Percentiles rank a stretch among this genome's conserved stretches.
Evolutionary conservation across 2,329 filamentous ascomycete species (phyloP).

Genomic region (Gnomoniopsis smithogilvyi): DNA sequence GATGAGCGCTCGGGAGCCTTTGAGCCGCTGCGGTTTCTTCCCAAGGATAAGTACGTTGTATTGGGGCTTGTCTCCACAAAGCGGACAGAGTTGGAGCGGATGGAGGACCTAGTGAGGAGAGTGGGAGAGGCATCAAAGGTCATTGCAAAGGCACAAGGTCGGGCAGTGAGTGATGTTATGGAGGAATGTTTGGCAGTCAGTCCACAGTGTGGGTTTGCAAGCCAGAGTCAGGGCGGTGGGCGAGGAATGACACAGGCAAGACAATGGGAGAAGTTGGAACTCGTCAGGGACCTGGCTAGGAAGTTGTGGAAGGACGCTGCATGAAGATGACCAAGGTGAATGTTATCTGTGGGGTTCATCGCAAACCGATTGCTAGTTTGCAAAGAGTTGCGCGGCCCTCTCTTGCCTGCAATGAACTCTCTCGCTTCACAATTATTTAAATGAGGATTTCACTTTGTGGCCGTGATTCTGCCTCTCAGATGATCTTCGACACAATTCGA

Average conservation of each 20-base stretch:
- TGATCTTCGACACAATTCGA: too few relatives aligned
- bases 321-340: not conserved
- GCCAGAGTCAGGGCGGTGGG: constrained; percentile 20
- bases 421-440: too few relatives aligned
- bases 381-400: too few relatives aligned
- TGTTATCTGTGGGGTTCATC: too few relatives aligned
- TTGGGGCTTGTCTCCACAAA: constrained; percentile 48
- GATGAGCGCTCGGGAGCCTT: constrained; percentile 45
- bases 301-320: not conserved
- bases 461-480: too few relatives aligned
- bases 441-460: too few relatives aligned
- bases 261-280: not conserved
- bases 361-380: too few relatives aligned
- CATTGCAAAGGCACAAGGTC: constrained; percentile 53
- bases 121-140: constrained; percentile 48
- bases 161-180: constrained; percentile 51
- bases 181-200: constrained; percentile 52
- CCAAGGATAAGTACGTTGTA: constrained; percentile 46
- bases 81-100: constrained; percentile 43
- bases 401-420: too few relatives aligned
- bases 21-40: constrained; percentile 45
- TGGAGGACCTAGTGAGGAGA: constrained; percentile 38
- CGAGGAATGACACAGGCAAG: not conserved
- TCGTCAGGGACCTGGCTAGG: not conserved
- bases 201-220: constrained; percentile 49